Evolutionary conservation across 148 eudicot species (phyloP), one percentile per base, ranked within the genome.

Genomic region (Persicaria tinctoria): DNA sequence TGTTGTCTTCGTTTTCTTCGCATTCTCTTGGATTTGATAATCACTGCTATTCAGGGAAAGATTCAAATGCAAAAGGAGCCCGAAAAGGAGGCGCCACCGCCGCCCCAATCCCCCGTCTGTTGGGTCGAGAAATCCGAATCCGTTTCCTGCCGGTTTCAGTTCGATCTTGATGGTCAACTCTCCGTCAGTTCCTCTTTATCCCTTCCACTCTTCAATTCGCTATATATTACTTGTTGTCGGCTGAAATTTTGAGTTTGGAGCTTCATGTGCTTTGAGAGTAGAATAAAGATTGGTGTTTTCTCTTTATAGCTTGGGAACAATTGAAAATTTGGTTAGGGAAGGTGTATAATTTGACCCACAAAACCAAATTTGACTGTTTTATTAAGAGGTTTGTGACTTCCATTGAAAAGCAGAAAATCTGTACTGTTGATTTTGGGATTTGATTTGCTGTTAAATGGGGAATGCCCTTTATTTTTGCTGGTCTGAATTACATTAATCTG

Each of bases 61-160:
- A 74, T 88, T 46, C 82, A 80, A 55, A 81, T 80, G 82, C 72
- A 78, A 77, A 89, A 82, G 80, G 84, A 72, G 50, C 68, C 66
- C 18, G 64, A 77, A 66, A 77, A 68, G 51, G 70, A 71, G 79
- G 80, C 75, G 76, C 50, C 62, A 8, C 76, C 72, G 59, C 86
- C 80, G 64, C 63, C 69, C 17, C 76, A 72, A 60, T 72, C 45
- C 16, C 85, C 93, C 11, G 75, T 87, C 32, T 82, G 76, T 46
- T 93, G 98, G 98, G 78, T 87, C 76, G 98, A 93, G 64, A 88
- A 83, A 56, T 91, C 91, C 48, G 93, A 91, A 13, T 83, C 95
- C 8, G 55, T 89, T 63, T 86, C 89, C 74, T 91, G 84, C 50
- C 89, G 74, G 7, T 91, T 82, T 77, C 86, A 89, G 44, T 93